phyloP scores from a whole-genome alignment of 345 rosid species.

The Trapa bicornis region DNA sequence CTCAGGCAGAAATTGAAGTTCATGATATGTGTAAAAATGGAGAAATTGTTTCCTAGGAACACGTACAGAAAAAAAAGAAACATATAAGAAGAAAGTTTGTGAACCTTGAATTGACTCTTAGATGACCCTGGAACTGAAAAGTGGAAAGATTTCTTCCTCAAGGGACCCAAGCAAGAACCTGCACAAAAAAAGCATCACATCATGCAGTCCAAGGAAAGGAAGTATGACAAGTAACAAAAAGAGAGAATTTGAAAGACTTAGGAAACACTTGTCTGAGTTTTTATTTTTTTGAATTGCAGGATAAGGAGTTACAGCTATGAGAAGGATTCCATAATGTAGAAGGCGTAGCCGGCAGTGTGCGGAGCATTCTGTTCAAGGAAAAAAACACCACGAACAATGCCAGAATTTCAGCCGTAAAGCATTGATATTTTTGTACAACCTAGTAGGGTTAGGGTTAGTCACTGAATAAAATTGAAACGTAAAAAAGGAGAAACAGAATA shows the following conservation, averaged over 20 bases:
- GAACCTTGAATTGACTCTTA: slow-evolving; percentile 28
- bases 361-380: slow-evolving; percentile 21
- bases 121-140: slow-evolving; percentile 13
- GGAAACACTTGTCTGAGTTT: background rate
- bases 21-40: background rate
- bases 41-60: slow-evolving; percentile 7
- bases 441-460: background rate
- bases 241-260: background rate
- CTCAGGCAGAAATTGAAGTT: background rate
- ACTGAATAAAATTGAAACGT: background rate
- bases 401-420: background rate
- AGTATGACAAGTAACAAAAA: background rate
- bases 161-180: slow-evolving; percentile 12
- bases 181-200: slow-evolving; percentile 3
- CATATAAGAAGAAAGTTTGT: slow-evolving; percentile 2
- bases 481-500: background rate
- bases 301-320: slow-evolving; percentile 17
- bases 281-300: background rate
- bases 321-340: slow-evolving; percentile 24
- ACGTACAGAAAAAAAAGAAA: slow-evolving; percentile 6
- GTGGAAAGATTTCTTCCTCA: slow-evolving; percentile 19
- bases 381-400: background rate
- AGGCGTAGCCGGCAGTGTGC: slow-evolving; percentile 11
- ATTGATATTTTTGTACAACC: background rate
- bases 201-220: background rate